Evolutionary conservation across 2,329 filamentous ascomycete genomes (phyloP).

Genomic region (Fusarium agapanthi): DNA sequence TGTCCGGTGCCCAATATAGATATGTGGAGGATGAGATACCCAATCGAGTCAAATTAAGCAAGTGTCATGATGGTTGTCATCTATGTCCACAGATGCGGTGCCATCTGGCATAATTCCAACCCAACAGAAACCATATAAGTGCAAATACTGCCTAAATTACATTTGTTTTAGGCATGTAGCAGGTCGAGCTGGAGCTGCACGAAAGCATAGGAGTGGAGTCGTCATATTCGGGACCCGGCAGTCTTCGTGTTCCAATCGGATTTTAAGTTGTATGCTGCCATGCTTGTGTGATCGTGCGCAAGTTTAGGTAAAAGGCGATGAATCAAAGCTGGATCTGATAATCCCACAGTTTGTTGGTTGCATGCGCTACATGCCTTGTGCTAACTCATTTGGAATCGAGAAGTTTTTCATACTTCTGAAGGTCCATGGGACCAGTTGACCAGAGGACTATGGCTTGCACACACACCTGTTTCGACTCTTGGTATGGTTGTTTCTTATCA

Average conservation of each 20-base stretch:
- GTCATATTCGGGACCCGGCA: slow-evolving; percentile 33
- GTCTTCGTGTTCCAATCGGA: slow-evolving; percentile 38
- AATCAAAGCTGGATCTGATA: slow-evolving; percentile 1
- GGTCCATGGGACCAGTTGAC: slow-evolving; percentile 75
- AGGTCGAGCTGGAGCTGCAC: slow-evolving; percentile 32
- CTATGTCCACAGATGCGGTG: slow-evolving; percentile 54
- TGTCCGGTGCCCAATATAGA: slow-evolving; percentile 33
- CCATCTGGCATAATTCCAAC: slow-evolving; percentile 55
- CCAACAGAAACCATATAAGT: slow-evolving; percentile 36
- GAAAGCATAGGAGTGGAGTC: slow-evolving; percentile 36
- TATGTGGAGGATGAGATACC: slow-evolving; percentile 41
- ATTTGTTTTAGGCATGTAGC: slow-evolving; percentile 33
- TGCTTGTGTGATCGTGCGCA: slow-evolving; percentile 17
- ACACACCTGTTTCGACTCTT: slow-evolving; percentile 44
- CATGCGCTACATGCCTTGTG: background rate
- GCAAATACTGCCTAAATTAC: slow-evolving; percentile 34
- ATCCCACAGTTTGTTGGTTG: background rate
- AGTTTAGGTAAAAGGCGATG: background rate
- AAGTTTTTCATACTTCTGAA: slow-evolving; percentile 75
- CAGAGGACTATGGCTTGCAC: slow-evolving; percentile 83
- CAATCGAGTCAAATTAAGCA: slow-evolving; percentile 36
- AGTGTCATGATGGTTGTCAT: slow-evolving; percentile 35
- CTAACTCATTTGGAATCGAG: slow-evolving; percentile 44
- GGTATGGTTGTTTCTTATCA: slow-evolving; percentile 8
- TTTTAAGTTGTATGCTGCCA: slow-evolving; percentile 28